These are phyloP conservation scores for Amanita exitialis DNA, from an alignment of 768 basidiomycete species.

Conservation along the genomic window DNA sequence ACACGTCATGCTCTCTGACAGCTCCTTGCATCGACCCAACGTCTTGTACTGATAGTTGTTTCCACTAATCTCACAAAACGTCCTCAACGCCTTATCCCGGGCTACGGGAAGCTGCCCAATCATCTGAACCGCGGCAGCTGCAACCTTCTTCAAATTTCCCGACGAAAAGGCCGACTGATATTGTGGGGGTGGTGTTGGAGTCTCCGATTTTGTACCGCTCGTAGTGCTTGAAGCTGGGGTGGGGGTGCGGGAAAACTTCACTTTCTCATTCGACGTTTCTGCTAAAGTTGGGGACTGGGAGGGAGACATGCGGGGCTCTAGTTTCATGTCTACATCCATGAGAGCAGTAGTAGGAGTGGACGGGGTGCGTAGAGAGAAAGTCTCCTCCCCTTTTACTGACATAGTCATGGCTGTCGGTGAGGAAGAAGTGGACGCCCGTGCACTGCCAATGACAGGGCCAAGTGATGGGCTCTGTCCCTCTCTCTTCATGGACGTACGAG, in stretches of 20 bases:
- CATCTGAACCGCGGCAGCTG: constrained; percentile 44
- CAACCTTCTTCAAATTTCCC: constrained; percentile 23
- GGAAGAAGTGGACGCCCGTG: constrained; percentile 16
- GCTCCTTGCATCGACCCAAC: constrained; percentile 81
- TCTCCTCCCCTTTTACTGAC: constrained; percentile 19
- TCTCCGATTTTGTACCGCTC: constrained; percentile 24
- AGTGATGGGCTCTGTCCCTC: constrained; percentile 10
- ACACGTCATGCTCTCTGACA: constrained; percentile 90
- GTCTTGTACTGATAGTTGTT: constrained; percentile 86
- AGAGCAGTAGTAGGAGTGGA: constrained; percentile 15
- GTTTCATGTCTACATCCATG: constrained; percentile 23
- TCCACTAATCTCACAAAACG: constrained; percentile 61
- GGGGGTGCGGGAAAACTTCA: constrained; percentile 24
- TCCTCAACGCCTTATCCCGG: constrained; percentile 57
- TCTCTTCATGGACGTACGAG: constrained; percentile 10
- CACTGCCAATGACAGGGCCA: constrained; percentile 11
- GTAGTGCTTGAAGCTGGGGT: constrained; percentile 22
- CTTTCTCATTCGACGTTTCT: constrained; percentile 21
- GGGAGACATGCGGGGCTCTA: constrained; percentile 19
- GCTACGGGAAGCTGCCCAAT: constrained; percentile 77
- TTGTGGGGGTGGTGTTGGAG: constrained; percentile 34
- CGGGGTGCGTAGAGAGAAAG: constrained; percentile 17
- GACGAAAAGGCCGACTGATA: constrained; percentile 15
- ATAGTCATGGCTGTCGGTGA: constrained; percentile 13
- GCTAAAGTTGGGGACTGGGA: constrained; percentile 27